Percentiles rank a stretch among this genome's conserved stretches.
These are phyloP conservation scores for Leishmania gerbilli DNA, from an alignment of 208 protist species.

Conservation along the genomic window DNA sequence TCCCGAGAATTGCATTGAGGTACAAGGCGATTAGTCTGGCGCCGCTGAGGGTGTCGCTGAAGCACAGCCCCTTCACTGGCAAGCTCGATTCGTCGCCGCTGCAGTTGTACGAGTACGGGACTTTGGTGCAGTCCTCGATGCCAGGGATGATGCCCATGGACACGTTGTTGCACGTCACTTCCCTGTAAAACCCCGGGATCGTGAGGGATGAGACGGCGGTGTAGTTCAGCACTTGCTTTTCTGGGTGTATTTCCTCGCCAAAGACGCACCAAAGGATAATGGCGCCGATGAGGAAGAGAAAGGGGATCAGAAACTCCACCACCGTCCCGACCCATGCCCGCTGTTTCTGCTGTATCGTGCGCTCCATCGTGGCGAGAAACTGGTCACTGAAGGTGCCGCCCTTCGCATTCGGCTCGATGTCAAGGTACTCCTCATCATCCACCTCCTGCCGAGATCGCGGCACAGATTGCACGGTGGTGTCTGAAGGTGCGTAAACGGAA, in stretches of 20 bases:
- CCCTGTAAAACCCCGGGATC: slow-evolving; percentile 23
- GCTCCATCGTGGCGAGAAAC: slow-evolving; percentile 47
- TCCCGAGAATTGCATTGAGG: slow-evolving; percentile 31
- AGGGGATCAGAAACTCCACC: slow-evolving; percentile 50
- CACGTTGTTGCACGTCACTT: slow-evolving; percentile 34
- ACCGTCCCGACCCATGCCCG: slow-evolving; percentile 27
- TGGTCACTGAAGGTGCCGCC: slow-evolving; percentile 43
- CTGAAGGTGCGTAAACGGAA: neutral
- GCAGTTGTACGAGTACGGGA: slow-evolving; percentile 26
- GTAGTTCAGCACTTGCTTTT: slow-evolving; percentile 15
- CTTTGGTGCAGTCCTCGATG: slow-evolving; percentile 14
- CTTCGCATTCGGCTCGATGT: slow-evolving; percentile 40
- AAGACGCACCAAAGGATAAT: slow-evolving; percentile 54
- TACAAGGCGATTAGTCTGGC: slow-evolving; percentile 14
- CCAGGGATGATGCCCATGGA: slow-evolving; percentile 20
- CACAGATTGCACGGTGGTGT: neutral
- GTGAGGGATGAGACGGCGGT: slow-evolving; percentile 1
- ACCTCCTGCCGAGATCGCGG: slow-evolving; percentile 1
- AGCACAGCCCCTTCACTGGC: slow-evolving; percentile 45
- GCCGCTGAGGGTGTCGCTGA: neutral
- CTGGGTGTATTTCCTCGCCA: slow-evolving; percentile 26
- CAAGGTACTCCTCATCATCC: slow-evolving; percentile 14
- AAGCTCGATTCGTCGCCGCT: slow-evolving; percentile 42
- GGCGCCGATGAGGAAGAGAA: slow-evolving; percentile 50
- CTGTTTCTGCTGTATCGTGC: slow-evolving; percentile 43